Conservation (phyloP, 495 filamentous ascomycete genomes). For the Hypomontagnella monticulosa region DNA sequence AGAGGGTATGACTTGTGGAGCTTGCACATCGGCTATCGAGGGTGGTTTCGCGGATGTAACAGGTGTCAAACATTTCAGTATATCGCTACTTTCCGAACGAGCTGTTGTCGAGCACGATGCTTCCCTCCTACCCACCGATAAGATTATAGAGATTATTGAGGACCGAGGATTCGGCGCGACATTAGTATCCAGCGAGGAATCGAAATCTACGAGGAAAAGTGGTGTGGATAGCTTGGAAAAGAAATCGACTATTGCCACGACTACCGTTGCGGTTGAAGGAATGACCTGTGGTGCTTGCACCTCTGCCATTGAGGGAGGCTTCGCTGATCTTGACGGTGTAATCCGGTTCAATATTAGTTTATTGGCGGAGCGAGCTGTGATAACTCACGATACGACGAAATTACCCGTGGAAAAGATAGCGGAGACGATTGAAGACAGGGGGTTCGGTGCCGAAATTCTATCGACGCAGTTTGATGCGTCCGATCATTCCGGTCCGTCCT, state of each 20-base stretch:
- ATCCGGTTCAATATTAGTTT: slow-evolving; percentile 93
- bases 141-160: slow-evolving; percentile 83
- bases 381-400: slow-evolving; percentile 78
- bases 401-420: slow-evolving; percentile 77
- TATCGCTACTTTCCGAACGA: slow-evolving; percentile 90
- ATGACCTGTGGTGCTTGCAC: slow-evolving; percentile 99
- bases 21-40: slow-evolving; percentile 92
- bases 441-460: slow-evolving; percentile 88
- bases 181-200: slow-evolving; percentile 66
- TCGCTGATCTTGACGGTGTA: slow-evolving; percentile 77
- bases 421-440: slow-evolving; percentile 90
- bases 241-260: slow-evolving; percentile 62
- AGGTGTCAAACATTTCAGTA: slow-evolving; percentile 87
- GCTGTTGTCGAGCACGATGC: slow-evolving; percentile 90
- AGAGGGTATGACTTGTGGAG: slow-evolving; percentile 96
- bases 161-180: slow-evolving; percentile 91
- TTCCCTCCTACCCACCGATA: slow-evolving; percentile 68
- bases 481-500: slow-evolving; percentile 58
- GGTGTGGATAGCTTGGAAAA: slow-evolving; percentile 38
- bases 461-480: slow-evolving; percentile 61
- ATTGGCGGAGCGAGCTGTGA: slow-evolving; percentile 88
- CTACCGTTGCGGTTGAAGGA: slow-evolving; percentile 89
- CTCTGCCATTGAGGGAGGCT: slow-evolving; percentile 84
- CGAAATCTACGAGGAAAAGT: slow-evolving; percentile 47
- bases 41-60: slow-evolving; percentile 79